Evolutionary conservation across 345 rosid species (phyloP).

Genomic region (Euclidium syriacum): DNA sequence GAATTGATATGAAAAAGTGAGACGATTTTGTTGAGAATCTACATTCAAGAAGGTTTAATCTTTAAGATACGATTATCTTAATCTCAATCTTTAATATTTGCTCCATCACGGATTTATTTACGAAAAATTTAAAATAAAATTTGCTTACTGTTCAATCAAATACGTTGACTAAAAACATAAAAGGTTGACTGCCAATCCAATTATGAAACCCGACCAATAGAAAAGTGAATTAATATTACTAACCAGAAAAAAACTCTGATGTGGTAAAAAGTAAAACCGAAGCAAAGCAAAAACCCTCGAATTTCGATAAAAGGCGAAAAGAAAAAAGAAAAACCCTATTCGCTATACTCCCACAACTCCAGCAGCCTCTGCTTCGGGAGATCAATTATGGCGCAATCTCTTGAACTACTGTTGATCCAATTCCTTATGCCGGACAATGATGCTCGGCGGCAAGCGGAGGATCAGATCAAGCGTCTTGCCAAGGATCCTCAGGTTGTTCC

Average conservation of each 20-base stretch:
- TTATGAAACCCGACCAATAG: not conserved
- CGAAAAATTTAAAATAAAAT: too few relatives aligned
- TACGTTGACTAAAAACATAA: too few relatives aligned
- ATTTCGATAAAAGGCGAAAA: not conserved
- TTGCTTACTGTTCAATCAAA: too few relatives aligned
- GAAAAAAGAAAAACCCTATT: conserved; percentile 27
- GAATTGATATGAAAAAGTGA: too few relatives aligned
- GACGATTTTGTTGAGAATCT: too few relatives aligned
- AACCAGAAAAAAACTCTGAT: not conserved
- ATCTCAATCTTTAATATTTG: too few relatives aligned
- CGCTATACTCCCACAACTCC: not conserved
- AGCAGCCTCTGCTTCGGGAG: conserved; percentile 24
- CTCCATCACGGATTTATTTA: too few relatives aligned
- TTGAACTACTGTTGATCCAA: conserved; percentile 84
- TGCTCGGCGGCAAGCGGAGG: conserved; percentile 96
- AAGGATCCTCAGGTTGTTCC: conserved; percentile 99
- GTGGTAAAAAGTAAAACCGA: not conserved
- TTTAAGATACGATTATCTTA: too few relatives aligned
- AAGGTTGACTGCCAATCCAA: not conserved
- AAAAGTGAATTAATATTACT: not conserved
- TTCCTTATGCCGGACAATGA: conserved; percentile 99
- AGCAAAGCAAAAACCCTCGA: conserved; percentile 19
- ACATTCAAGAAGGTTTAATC: too few relatives aligned
- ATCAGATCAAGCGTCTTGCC: conserved; percentile 88
- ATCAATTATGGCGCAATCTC: conserved; percentile 76